Conservation (phyloP, 768 basidiomycete species). For the Chalciporus pseudorubinellus region DNA sequence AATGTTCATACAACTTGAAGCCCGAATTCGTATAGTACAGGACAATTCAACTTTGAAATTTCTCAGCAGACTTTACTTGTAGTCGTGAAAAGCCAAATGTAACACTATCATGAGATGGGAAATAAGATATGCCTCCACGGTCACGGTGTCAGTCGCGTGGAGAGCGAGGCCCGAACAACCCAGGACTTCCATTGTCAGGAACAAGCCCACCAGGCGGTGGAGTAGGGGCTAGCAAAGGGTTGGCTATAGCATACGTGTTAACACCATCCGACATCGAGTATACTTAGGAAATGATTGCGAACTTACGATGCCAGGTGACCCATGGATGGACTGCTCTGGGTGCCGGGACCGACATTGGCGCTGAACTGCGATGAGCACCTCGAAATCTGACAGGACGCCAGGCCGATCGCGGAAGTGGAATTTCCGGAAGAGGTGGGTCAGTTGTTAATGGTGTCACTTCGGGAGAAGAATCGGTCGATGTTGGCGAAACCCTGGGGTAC, state of each 20-base stretch:
- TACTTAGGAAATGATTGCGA: background rate
- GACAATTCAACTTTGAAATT: too few species aligned
- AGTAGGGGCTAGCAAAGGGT: constrained; percentile 51
- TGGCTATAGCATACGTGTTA: constrained; percentile 39
- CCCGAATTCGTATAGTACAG: too few species aligned
- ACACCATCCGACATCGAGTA: background rate
- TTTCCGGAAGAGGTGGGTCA: too few species aligned
- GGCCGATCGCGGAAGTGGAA: too few species aligned
- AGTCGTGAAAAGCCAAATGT: too few species aligned
- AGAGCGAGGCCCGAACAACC: constrained; percentile 71
- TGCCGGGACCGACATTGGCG: constrained; percentile 24
- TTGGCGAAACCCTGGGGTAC: constrained; percentile 11
- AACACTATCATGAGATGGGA: too few species aligned
- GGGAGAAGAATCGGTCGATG: too few species aligned
- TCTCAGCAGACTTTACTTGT: too few species aligned
- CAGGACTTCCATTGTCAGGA: constrained; percentile 53
- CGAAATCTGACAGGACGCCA: too few species aligned
- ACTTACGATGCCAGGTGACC: constrained; percentile 65
- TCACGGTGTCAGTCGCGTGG: constrained; percentile 37
- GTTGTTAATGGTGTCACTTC: too few species aligned
- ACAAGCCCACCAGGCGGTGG: constrained; percentile 55
- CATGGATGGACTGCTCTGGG: constrained; percentile 45
- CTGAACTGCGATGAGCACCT: constrained; percentile 19
- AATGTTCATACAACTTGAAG: too few species aligned
- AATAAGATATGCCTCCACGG: background rate